Base-by-base conservation (phyloP, 2,329 filamentous ascomycete genomes). In the Triangularia setosa region DNA sequence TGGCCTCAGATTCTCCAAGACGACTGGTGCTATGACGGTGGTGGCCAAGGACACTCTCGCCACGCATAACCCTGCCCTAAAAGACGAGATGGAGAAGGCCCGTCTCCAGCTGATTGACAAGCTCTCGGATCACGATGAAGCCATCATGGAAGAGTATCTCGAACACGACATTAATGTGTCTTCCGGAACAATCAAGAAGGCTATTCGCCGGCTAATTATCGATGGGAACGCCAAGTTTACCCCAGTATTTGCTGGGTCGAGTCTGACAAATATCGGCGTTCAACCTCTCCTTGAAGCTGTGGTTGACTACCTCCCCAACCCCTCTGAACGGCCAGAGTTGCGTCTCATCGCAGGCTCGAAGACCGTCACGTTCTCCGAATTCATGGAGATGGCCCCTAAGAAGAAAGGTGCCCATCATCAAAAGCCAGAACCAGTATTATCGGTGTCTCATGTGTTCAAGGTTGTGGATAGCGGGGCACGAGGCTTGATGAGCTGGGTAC, bases 191-290 rank as follows among this genome's bases (percentile, higher is more conserved):
- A 87, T 98, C 65, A 87, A 89, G 65, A 82, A 87, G 61, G 91
- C 90, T 66, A 84, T 99, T 30, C 87, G 93, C 33, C 84, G 88
- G 55, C 88, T 88, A 44, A 86, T 96, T 5, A 81, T 88, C 5
- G 81, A 82, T 56, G 86, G 88, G 0, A 84, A 89, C 9, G 92
- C 91, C 59, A 81, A 79, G n/a, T 81, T 96, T 18, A 90, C 95
- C 53, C 94, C 94, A 0, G 84, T 97, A 0, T 96, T 97, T 76
- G 92, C 92, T 0, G 94, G 94, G 2, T 93, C 94, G 4, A 97
- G 93, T 75, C 93, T 98, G 76, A 87, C 90, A 52, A 97, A 98
- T 69, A 92, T 98, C 67, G 95, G 95, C 7, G 93, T 98, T 3
- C 92, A 97, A 75, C 92, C 93, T 27, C 81, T 99, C 23, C 84